Evolutionary conservation across 2,329 filamentous ascomycete genomes (phyloP).

Genomic region (Phialocephala subalpina): DNA sequence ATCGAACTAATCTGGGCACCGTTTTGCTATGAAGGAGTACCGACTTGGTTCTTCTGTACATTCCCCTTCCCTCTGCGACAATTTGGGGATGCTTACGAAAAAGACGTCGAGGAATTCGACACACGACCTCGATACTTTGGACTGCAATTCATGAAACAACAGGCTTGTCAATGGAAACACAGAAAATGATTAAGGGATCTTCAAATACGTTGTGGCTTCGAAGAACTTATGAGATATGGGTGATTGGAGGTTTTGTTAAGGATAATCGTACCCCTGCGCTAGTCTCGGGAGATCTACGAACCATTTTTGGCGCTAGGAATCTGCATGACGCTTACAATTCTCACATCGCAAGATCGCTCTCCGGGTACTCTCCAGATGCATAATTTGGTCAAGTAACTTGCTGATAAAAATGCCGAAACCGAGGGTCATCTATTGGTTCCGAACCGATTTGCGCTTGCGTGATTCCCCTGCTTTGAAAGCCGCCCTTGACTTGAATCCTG

Average conservation of each 20-base stretch:
- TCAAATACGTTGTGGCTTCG: not conserved
- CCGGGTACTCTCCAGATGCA: not conserved
- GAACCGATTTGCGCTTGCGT: slow-evolving; percentile 79
- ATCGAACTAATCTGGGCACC: too few species aligned
- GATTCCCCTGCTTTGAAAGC: slow-evolving; percentile 78
- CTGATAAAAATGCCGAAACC: slow-evolving; percentile 46
- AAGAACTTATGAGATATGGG: not conserved
- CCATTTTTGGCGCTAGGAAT: not conserved
- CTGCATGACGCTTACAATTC: slow-evolving; percentile 8
- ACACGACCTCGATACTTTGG: too few species aligned
- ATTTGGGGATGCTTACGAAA: too few species aligned
- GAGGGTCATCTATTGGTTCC: slow-evolving; percentile 79
- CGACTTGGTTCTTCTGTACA: too few species aligned
- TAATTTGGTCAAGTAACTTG: not conserved
- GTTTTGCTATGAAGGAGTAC: too few species aligned
- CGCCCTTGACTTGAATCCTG: slow-evolving; percentile 73
- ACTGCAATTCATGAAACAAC: too few species aligned
- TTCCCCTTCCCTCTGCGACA: too few species aligned
- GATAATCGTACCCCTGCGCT: not conserved
- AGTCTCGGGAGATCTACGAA: slow-evolving; percentile 6
- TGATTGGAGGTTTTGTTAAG: not conserved
- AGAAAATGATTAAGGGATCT: too few species aligned
- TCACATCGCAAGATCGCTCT: not conserved
- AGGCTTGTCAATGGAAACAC: too few species aligned
- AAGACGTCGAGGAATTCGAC: too few species aligned